Base-by-base conservation (phyloP, 2,329 filamentous ascomycete genomes). In the Phaeoacremonium minimum region DNA sequence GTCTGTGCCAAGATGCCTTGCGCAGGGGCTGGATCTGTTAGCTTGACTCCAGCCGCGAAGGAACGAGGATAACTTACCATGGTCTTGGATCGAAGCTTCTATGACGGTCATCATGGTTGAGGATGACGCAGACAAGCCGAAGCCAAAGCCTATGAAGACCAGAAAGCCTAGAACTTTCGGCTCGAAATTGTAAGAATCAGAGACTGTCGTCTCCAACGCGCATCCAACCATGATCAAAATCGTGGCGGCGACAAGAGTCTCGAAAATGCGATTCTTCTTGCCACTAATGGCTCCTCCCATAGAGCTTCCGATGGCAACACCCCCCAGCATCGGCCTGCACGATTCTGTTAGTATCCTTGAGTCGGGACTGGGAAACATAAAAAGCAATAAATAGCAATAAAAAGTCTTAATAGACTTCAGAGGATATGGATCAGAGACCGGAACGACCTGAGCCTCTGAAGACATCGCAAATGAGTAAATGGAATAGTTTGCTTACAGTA, bases 261-360 rank as follows among this genome's bases (percentile, higher is more conserved):
- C 70, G 29, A 56, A 63, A 4, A 67, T 53, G 15, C 58, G 52
- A 22, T 71, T 66, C 36, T 55, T 58, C 20, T 52, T 58, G 7
- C 53, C 45, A 39, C 69, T 75, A 18, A 73, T 15, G 14, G 53
- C 56, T 0, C 71, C 69, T 4, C 60, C 56, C 4, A 67, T 14
- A 3, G 57, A 47, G 22, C 66, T 73, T 6, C 70, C 71, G 0
- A 70, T 12, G 1, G 71, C 70, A 5, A 65, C 61, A 2, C 60
- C 57, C n/a, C 57, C 70, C 9, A 77, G 55, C 67, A 77, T 71
- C 0, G 73, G 73, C n/a, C n/a, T n/a, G n/a, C n/a, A n/a, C n/a
- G n/a, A n/a, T n/a, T n/a, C n/a, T n/a, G n/a, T n/a, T n/a, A n/a
- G n/a, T n/a, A n/a, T n/a, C n/a, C n/a, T n/a, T n/a, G n/a, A n/a